Evolutionary conservation across 306 rosid genomes (phyloP).

Genomic region (Adenanthera pavonina): DNA sequence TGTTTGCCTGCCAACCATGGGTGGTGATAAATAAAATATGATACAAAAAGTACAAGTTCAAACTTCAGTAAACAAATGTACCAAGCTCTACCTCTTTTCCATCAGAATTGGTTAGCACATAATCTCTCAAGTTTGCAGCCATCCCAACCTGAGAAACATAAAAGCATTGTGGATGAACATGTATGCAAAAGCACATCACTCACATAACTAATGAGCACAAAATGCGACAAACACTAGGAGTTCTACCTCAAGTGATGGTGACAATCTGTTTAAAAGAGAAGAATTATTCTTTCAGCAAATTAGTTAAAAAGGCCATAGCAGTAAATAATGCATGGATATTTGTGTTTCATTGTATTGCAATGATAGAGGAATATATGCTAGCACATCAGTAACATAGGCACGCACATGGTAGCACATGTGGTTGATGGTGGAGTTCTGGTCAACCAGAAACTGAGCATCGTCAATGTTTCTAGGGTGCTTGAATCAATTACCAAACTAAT

Average conservation of each 20-base stretch:
- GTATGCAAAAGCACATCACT: slow-evolving; percentile 12
- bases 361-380: slow-evolving; percentile 2
- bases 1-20: not conserved
- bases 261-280: not conserved
- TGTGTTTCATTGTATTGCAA: slow-evolving; percentile 20
- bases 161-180: slow-evolving; percentile 24
- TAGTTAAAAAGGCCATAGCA: not conserved
- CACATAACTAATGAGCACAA: slow-evolving; percentile 7
- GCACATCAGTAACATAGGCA: not conserved
- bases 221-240: not conserved
- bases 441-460: too few species aligned
- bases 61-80: slow-evolving; percentile 25
- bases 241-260: not conserved
- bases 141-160: slow-evolving; percentile 69
- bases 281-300: slow-evolving; percentile 4
- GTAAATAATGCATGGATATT: not conserved
- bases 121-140: slow-evolving; percentile 92
- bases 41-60: slow-evolving; percentile 29
- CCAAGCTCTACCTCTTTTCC: slow-evolving; percentile 73
- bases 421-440: too few species aligned
- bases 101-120: slow-evolving; percentile 70
- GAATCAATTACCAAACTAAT: too few species aligned
- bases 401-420: too few species aligned
- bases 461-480: too few species aligned
- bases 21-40: not conserved